These are phyloP conservation scores for Chiua sp. DNA, from an alignment of 1,284 basidiomycete species.

Conservation along the genomic window DNA sequence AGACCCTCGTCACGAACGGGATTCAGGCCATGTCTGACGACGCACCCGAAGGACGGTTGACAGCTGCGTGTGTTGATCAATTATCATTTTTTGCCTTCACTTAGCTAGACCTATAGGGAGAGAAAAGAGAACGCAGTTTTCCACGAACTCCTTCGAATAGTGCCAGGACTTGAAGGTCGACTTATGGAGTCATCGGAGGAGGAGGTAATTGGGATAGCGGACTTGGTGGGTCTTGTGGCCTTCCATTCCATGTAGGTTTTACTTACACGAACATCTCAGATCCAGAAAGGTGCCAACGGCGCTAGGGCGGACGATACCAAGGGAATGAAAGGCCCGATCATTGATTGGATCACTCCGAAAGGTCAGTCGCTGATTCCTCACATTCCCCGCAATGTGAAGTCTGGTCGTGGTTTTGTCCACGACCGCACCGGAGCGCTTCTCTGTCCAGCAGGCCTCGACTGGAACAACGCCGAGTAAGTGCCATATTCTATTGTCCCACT, in stretches of 20 bases:
- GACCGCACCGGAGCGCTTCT: not conserved
- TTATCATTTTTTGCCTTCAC: too few relatives aligned
- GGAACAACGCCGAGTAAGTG: not conserved
- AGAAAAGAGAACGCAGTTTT: slow-evolving; percentile 1
- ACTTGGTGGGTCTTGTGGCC: not conserved
- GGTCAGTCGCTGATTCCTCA: not conserved
- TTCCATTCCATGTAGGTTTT: not conserved
- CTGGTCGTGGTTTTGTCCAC: not conserved
- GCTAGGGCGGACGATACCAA: slow-evolving; percentile 18
- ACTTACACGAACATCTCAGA: not conserved
- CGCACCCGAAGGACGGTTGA: too few relatives aligned
- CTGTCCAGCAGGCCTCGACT: not conserved
- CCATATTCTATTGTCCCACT: too few relatives aligned
- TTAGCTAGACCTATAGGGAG: not conserved
- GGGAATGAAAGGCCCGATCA: not conserved
- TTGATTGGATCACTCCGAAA: not conserved
- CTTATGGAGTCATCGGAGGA: slow-evolving; percentile 6
- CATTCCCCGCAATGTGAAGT: not conserved
- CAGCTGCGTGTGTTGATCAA: too few relatives aligned
- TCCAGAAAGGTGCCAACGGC: slow-evolving; percentile 14
- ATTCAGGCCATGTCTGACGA: too few relatives aligned
- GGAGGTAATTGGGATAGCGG: not conserved
- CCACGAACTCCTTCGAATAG: slow-evolving; percentile 2
- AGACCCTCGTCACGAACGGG: too few relatives aligned
- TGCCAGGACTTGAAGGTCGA: slow-evolving; percentile 1